Evolutionary conservation across 192 early-diverging fungal species (phyloP), one percentile per base, ranked within the genome.

Genomic region (Pecoramyces ruminantium): DNA sequence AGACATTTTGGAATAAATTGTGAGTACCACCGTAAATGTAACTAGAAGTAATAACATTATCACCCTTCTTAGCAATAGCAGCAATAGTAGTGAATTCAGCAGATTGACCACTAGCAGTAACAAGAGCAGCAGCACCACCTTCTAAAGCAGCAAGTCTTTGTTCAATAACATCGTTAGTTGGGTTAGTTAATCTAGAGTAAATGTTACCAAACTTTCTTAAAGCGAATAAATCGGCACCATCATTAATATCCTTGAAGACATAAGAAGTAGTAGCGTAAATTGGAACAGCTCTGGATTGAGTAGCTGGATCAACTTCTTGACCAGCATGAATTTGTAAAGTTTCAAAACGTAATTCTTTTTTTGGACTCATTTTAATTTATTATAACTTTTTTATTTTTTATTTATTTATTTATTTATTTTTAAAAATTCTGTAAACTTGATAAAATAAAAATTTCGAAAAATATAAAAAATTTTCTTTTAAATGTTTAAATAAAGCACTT

Each of bases 241-340:
- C 93, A 15, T 92, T 88, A 58, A 93, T 88, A 82, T 84, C 88
- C 82, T 96, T 92, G 86, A 98, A 97, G 16, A 92, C 91, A 84
- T 87, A 98, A 18, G 93, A 95, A 25, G 93, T 88, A 1, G 95
- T 94, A 1, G 95, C 94, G 85, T 96, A 98, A 83, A 98, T 97
- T 30, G 96, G 96, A 1, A 93, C 91, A 4, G 96, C 96, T 18
- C 95, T 89, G 25, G 96, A 88, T 30, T 92, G 90, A 80, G 94
- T 96, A 6, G 90, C 82, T 8, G 88, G 28, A 80, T 34, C 30
- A 6, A 34, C 30, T 34, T 6, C 82, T 80, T 93, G 94, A 29
- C 95, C 96, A 29, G 95, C 94, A 82, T 98, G 96, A 25, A 98
- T 85, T 85, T 96, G 95, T 29, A 96, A 91, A 29, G 95, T 98